Conservation (phyloP, 2,329 filamentous ascomycete species). For the Aspergillus calidoustus region DNA sequence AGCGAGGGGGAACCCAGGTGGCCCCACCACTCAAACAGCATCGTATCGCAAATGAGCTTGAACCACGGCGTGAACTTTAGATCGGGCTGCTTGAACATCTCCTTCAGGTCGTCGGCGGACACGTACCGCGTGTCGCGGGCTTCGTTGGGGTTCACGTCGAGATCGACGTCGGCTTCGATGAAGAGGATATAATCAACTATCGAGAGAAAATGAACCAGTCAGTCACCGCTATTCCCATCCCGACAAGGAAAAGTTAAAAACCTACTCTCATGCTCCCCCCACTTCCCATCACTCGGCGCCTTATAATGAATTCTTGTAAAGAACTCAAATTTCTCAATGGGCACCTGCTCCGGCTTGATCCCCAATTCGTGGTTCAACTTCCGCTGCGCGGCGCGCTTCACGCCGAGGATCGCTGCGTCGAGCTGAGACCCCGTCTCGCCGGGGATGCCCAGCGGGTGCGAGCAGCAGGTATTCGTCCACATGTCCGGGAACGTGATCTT, state of each 20-base stretch:
- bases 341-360: conserved; percentile 86
- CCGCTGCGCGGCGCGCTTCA: conserved; percentile 87
- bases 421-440: conserved; percentile 87
- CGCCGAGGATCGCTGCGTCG: conserved; percentile 78
- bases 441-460: conserved; percentile 89
- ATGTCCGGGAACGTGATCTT: conserved; percentile 99
- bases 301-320: conserved; percentile 98
- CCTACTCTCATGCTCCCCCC: conserved; percentile 98
- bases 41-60: conserved; percentile 96
- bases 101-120: conserved; percentile 77
- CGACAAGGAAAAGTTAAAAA: conserved; percentile 21
- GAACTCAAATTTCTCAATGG: conserved; percentile 88
- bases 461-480: conserved; percentile 99
- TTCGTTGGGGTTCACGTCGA: conserved; percentile 80
- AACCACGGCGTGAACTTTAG: conserved; percentile 98
- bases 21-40: conserved; percentile 98
- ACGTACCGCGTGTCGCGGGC: conserved; percentile 85
- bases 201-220: conserved; percentile 4
- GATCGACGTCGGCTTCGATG: conserved; percentile 89
- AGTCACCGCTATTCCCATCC: too few species aligned
- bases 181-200: conserved; percentile 98
- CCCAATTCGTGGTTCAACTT: conserved; percentile 96
- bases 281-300: conserved; percentile 94
- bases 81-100: conserved; percentile 78
- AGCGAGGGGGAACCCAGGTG: conserved; percentile 75